Base-by-base conservation (phyloP, 345 rosid genomes). In the Populus nigra region DNA sequence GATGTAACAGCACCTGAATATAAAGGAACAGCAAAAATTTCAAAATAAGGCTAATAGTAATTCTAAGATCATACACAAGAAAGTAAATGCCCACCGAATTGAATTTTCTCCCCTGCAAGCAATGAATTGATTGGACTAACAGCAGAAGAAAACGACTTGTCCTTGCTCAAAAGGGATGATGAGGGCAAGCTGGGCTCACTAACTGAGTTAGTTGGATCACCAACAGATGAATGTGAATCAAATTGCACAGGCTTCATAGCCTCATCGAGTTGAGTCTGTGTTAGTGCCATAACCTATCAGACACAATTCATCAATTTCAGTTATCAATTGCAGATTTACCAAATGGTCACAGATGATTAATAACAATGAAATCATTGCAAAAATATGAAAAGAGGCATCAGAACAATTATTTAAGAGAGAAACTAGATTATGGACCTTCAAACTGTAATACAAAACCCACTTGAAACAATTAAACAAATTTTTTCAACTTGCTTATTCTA, bases 21-120 rank as follows among this genome's bases (percentile, higher is more conserved):
- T 63, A 78, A 68, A 36, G 53, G 77, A 22, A 74, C 65, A 66
- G 65, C 68, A 71, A 45, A 33, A 73, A 9, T 41, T 80, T 69
- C 63, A 77, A 77, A 65, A 68, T 36, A 25, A 65, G 15, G 29
- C 25, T 22, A 71, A 35, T 8, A 7, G 31, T 33, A 68, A 73
- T 39, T 43, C 61, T 25, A 76, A 74, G 45, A 59, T 66, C 27
- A 25, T 25, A 62, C 16, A 72, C 66, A 3, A 35, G 29, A 79
- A 79, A 75, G 35, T 47, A 36, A 31, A 78, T 72, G 77, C 93
- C 79, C 86, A 96, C 98, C 99, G 78, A 96, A 94, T 83, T 96
- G 98, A 87, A 96, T 94, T 83, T 92, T 96, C 81, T 93, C 97
- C 82, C 98, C 99, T 2, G 93, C 94, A 78, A 96, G 97, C 79